Conservation (phyloP, 2,329 filamentous ascomycete genomes). For the Aspergillus brasiliensis region DNA sequence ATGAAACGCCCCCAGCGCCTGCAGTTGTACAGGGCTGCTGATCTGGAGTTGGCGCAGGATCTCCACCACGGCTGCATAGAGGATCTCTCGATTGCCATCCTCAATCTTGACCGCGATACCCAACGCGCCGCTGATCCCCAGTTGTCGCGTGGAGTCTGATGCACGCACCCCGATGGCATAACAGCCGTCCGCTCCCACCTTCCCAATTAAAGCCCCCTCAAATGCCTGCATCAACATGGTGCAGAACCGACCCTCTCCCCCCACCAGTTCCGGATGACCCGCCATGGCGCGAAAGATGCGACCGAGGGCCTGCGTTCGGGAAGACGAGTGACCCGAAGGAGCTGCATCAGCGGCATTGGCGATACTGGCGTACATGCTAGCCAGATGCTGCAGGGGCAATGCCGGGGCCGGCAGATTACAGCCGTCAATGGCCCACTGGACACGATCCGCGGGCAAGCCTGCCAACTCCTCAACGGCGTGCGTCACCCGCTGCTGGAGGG, state of each 20-base stretch:
- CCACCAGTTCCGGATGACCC: conserved; percentile 47
- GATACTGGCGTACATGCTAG: conserved; percentile 40
- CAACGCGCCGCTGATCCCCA: conserved; percentile 43
- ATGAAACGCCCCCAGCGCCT: conserved; percentile 37
- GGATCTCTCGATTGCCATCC: conserved; percentile 48
- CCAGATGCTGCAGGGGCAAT: conserved; percentile 41
- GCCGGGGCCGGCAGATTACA: conserved; percentile 54
- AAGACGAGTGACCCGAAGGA: neutral
- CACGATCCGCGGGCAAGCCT: conserved; percentile 25
- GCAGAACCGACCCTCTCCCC: conserved; percentile 51
- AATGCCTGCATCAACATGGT: conserved; percentile 49
- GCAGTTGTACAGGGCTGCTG: conserved; percentile 33
- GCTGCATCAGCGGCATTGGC: conserved; percentile 35
- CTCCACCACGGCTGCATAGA: conserved; percentile 50
- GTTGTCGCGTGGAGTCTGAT: conserved; percentile 37
- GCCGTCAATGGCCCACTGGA: conserved; percentile 50
- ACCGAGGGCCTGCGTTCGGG: conserved; percentile 31
- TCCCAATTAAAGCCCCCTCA: conserved; percentile 45
- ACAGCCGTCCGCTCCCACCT: conserved; percentile 54
- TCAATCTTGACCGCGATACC: conserved; percentile 53
- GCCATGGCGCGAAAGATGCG: conserved; percentile 49
- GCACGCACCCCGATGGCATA: conserved; percentile 50
- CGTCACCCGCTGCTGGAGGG: conserved; percentile 46
- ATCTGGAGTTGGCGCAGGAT: conserved; percentile 49
- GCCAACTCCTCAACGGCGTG: conserved; percentile 41